Evolutionary conservation across 352 stramenopile species (phyloP).

Genomic region (Chrysophaeum taylorii): DNA sequence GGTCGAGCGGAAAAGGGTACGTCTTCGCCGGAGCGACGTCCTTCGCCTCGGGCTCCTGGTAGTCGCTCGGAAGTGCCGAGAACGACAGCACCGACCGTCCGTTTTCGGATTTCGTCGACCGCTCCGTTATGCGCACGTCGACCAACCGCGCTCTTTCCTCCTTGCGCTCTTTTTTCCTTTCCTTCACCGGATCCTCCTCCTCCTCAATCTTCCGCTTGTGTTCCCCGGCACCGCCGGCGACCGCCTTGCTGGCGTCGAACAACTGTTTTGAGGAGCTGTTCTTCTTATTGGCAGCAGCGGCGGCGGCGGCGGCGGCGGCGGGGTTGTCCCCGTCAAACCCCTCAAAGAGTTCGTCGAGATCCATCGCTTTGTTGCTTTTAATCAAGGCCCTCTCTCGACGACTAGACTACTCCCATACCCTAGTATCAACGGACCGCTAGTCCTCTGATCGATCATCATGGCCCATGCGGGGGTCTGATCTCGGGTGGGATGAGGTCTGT

Average conservation of each 20-base stretch:
- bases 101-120: slow-evolving; percentile 45
- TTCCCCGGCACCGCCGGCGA: slow-evolving; percentile 48
- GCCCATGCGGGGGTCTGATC: too few relatives aligned
- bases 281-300: slow-evolving; percentile 27
- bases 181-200: neutral
- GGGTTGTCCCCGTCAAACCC: slow-evolving; percentile 74
- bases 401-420: too few relatives aligned
- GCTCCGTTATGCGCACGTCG: slow-evolving; percentile 22
- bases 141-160: slow-evolving; percentile 21
- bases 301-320: slow-evolving; percentile 44
- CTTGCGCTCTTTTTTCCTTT: slow-evolving; percentile 23
- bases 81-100: slow-evolving; percentile 84
- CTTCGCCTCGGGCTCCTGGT: slow-evolving; percentile 25
- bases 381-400: too few relatives aligned
- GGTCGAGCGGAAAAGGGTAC: slow-evolving; percentile 94
- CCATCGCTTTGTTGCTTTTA: slow-evolving; percentile 62
- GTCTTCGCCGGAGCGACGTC: slow-evolving; percentile 78
- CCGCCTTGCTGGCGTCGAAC: slow-evolving; percentile 23
- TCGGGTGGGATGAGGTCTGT: neutral
- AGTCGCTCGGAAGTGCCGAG: slow-evolving; percentile 66
- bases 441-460: too few relatives aligned
- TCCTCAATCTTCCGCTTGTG: slow-evolving; percentile 6
- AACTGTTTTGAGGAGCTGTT: slow-evolving; percentile 43
- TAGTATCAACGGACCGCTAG: too few relatives aligned
- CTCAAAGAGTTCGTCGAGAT: slow-evolving; percentile 82